Base-by-base conservation (phyloP, 2,329 filamentous ascomycete genomes). In the Nemania abortiva region DNA sequence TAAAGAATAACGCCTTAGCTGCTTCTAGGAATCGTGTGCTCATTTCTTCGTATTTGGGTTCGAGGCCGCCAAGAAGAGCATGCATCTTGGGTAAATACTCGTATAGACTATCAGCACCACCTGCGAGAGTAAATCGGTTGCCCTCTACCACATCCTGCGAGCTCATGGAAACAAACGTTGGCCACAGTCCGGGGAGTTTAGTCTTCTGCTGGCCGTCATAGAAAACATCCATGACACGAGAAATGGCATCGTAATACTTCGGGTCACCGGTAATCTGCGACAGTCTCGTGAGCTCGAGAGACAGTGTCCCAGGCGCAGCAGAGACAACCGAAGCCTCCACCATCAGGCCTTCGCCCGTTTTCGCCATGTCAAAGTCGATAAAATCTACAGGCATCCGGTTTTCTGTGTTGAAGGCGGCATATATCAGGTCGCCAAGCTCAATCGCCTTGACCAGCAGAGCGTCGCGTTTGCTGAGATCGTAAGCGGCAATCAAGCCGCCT, bases 211-310 rank as follows among this genome's bases (percentile, higher is more conserved):
- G 92, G 63, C 87, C 86, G 3, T 83, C 80, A 68, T 91, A 86
- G 70, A 95, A 86, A 20, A 89, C 84, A 65, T 92, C 85, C 72
- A 90, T 93, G 62, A 95, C 87, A 6, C 87, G 85, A 34, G 89
- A 87, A 68, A 92, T 85, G 6, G 90, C 91, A 77, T 92, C 90
- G 77, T 91, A 93, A 81, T 93, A 95, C 74, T 91, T 93, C 20
- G 87, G 81, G 69, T 94, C 86, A 34, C 88, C 89, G 0, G 92
- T 94, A 68, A 95, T 80, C 77, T 94, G 92, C 2, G 91, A 90
- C 57, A 95, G 81, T 18, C 90, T 85, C 15, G 91, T 92, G 77
- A 94, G 90, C 74, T 95, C 92, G 66, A 95, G 80, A 1, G 88
- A 90, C 58, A 94, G 82, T 5, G 90, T 92, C 6, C 91, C 92